Evolutionary conservation across 1,284 basidiomycete species (phyloP), one percentile per base, ranked within the genome.

Genomic region (Cutaneotrichosporon dermatis): DNA sequence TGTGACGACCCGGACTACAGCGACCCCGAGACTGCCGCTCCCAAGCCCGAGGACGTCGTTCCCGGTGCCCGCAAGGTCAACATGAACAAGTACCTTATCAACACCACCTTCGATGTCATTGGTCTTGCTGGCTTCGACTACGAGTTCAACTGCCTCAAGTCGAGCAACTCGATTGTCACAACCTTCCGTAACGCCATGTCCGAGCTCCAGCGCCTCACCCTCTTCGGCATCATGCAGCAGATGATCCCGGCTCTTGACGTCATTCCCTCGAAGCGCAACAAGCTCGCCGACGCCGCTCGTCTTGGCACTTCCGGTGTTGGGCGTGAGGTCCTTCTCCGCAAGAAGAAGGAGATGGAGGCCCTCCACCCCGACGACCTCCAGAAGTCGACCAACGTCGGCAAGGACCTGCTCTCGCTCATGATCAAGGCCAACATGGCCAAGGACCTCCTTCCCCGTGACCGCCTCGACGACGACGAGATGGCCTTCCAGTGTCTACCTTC

Each of bases 401-500:
- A 71, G 54, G 76, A 78, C 56, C 57, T 76, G 9, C 58, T 77
- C 12, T 74, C 74, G 0, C 69, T 85, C 33, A 79, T 86, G 60
- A 25, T 60, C 35, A 82, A 81, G 48, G 86, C 86, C 3, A 87
- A 86, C 69, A 74, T 83, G 65, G 80, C 83, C 3, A 72, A 80
- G 9, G 84, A 86, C 54, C 68, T 86, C 6, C 73, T 77, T 4
- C 74, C 80, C 0, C 76, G 78, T 0, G 83, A 88, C 69, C 80
- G 80, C 35, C 82, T 91, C 80, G 82, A 83, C 6, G 82, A 84
- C 46, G 78, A 81, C 11, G 88, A 91, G 68, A 83, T 88, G 4
- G 77, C 87, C n/a, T 86, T 83, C 61, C 88, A 90, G 72, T n/a
- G 88, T 91, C 60, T 85, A 90, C 87, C 0, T 88, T 91, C 72